Evolutionary conservation across 1,284 basidiomycete species (phyloP).

Genomic region (Ganoderma lucidum): DNA sequence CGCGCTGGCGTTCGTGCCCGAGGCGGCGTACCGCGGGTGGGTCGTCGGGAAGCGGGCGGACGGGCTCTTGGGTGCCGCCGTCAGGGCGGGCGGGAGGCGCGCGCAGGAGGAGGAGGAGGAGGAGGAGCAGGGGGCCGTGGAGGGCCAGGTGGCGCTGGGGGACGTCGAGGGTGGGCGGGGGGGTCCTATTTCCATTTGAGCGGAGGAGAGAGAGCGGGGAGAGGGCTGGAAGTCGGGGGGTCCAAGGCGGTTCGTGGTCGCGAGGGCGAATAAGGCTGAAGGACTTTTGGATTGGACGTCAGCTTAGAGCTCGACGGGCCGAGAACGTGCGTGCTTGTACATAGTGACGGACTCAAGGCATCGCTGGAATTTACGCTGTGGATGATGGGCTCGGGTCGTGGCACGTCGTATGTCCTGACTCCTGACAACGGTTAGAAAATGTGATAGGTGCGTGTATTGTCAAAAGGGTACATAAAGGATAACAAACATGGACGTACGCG

Average conservation of each 20-base stretch:
- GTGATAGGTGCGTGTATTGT: background rate
- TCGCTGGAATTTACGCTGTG: background rate
- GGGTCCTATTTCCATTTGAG: slow-evolving; percentile 8
- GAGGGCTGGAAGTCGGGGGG: background rate
- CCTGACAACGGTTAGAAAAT: background rate
- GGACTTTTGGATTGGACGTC: background rate
- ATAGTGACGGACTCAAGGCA: background rate
- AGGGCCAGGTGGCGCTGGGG: slow-evolving; percentile 1
- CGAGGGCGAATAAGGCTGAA: background rate
- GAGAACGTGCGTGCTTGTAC: background rate
- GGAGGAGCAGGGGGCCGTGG: background rate
- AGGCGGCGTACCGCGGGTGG: slow-evolving; percentile 17
- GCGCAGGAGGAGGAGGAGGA: background rate
- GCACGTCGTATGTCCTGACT: background rate
- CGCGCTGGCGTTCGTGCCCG: slow-evolving; percentile 21
- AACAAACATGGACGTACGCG: background rate
- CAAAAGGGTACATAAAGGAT: background rate
- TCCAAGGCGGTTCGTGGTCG: background rate
- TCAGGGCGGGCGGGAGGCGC: slow-evolving; percentile 1
- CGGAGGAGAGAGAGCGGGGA: background rate
- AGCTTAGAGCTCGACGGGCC: background rate
- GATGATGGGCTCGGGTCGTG: background rate
- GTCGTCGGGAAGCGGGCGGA: slow-evolving; percentile 10
- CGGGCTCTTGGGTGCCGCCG: slow-evolving; percentile 3
- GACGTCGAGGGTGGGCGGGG: slow-evolving; percentile 5